Conservation (phyloP, 495 filamentous ascomycete species). For the Penicillium verhagenii region DNA sequence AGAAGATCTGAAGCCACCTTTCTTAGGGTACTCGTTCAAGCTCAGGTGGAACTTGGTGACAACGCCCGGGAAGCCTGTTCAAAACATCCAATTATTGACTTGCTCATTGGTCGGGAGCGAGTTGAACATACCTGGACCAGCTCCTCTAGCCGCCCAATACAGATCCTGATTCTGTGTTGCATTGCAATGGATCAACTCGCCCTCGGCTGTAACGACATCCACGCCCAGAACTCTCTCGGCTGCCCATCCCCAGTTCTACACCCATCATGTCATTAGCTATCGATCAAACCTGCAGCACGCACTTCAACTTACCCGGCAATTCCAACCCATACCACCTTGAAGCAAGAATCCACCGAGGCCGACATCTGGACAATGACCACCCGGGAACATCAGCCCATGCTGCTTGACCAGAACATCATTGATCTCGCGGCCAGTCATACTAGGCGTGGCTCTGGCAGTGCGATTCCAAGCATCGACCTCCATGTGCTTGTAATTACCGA, state of each 20-base stretch:
- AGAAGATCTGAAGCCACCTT: conserved; percentile 34
- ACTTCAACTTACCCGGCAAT: conserved; percentile 37
- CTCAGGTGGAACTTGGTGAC: conserved; percentile 48
- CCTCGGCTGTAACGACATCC: conserved; percentile 50
- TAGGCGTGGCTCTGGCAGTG: conserved; percentile 41
- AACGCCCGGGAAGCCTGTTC: conserved; percentile 46
- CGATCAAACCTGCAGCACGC: background rate
- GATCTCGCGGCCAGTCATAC: conserved; percentile 42
- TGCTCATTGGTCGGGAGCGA: background rate
- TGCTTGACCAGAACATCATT: conserved; percentile 34
- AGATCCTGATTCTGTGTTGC: conserved; percentile 44
- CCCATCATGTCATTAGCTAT: background rate
- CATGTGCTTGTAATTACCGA: conserved; percentile 34
- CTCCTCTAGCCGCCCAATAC: conserved; percentile 51
- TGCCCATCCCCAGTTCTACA: conserved; percentile 54
- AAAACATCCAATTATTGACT: background rate
- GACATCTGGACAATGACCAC: conserved; percentile 57
- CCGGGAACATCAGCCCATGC: conserved; percentile 46
- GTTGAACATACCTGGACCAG: conserved; percentile 38
- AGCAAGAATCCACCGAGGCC: conserved; percentile 55
- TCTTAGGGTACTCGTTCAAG: conserved; percentile 23
- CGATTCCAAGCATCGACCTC: conserved; percentile 32
- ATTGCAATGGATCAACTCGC: conserved; percentile 33
- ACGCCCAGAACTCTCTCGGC: conserved; percentile 48
- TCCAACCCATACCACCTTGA: conserved; percentile 58